A percentile compares a stretch with the other conserved stretches of the same genome.
Conservation (phyloP, 2,329 filamentous ascomycete species). For the Trichothecium roseum region DNA sequence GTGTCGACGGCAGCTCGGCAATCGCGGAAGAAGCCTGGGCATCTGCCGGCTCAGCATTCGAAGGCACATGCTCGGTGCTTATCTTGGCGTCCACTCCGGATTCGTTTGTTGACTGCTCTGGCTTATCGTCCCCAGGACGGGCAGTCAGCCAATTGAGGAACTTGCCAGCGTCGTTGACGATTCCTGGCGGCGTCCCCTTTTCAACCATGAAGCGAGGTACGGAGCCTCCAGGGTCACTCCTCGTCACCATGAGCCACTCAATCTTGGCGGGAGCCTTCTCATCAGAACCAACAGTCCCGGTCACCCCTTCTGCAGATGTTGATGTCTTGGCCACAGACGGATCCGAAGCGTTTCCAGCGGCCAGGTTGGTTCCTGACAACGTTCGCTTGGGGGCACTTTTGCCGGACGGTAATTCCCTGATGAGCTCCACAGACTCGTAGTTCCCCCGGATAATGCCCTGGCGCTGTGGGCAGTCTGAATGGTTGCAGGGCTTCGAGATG, state of each 20-base stretch:
- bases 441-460: slow-evolving; percentile 70
- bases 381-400: slow-evolving; percentile 23
- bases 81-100: not conserved
- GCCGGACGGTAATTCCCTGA: slow-evolving; percentile 65
- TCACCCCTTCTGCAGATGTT: no score
- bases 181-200: slow-evolving; percentile 71
- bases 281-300: not conserved
- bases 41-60: not conserved
- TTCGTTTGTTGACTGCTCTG: slow-evolving; percentile 14
- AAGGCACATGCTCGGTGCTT: not conserved
- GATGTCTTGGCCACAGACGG: not conserved
- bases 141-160: slow-evolving; percentile 64
- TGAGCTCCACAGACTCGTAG: slow-evolving; percentile 88
- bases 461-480: slow-evolving; percentile 60
- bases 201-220: slow-evolving; percentile 90
- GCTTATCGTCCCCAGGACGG: slow-evolving; percentile 21
- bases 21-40: not conserved
- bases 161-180: slow-evolving; percentile 68
- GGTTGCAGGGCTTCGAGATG: slow-evolving; percentile 73
- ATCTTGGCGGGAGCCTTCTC: slow-evolving; percentile 35
- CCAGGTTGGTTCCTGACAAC: slow-evolving; percentile 20
- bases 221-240: slow-evolving; percentile 79
- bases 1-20: not conserved
- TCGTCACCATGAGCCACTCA: slow-evolving; percentile 89
- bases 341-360: slow-evolving; percentile 13